phyloP scores from a whole-genome alignment of 139 green algal genomes.

The Deuterostichococcus epilithicus region DNA sequence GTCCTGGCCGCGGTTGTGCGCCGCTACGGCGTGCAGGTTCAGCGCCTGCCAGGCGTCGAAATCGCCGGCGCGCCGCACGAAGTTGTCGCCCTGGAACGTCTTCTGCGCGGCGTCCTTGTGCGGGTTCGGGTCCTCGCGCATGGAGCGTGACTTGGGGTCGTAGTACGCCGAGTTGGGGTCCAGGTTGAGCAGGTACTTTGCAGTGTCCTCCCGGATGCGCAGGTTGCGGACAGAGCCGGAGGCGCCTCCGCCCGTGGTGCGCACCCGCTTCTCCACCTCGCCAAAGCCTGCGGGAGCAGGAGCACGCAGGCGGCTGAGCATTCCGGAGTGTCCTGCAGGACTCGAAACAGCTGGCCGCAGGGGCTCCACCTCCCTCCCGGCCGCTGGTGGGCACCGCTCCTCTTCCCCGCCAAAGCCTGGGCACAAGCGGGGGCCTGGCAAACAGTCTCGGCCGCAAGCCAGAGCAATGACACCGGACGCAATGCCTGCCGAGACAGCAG shows the following conservation, averaged over 20 bases:
- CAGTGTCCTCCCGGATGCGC: constrained; percentile 98
- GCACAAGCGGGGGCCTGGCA: too few species aligned
- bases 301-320: too few species aligned
- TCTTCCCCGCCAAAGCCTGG: too few species aligned
- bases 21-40: constrained; percentile 77
- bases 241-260: constrained; percentile 83
- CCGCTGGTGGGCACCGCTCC: too few species aligned
- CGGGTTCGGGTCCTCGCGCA: constrained; percentile 89
- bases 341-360: too few species aligned
- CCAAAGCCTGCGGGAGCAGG: constrained; percentile 63
- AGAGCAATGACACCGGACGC: too few species aligned
- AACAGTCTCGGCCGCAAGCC: too few species aligned
- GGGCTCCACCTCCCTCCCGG: too few species aligned
- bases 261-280: constrained; percentile 94
- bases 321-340: too few species aligned
- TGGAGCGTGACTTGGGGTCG: constrained; percentile 96
- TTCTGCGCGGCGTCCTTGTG: constrained; percentile 58
- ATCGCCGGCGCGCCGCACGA: constrained; percentile 79
- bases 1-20: constrained; percentile 80
- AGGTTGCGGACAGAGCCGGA: constrained; percentile 91
- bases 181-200: constrained; percentile 99
- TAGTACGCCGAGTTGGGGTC: constrained; percentile 94
- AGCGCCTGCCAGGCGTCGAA: constrained; percentile 72
- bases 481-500: too few species aligned
- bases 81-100: constrained; percentile 90